Percentiles rank a stretch among this genome's conserved stretches.
Conservation (phyloP, 1,284 basidiomycete species). For the Phlebopus sp. region DNA sequence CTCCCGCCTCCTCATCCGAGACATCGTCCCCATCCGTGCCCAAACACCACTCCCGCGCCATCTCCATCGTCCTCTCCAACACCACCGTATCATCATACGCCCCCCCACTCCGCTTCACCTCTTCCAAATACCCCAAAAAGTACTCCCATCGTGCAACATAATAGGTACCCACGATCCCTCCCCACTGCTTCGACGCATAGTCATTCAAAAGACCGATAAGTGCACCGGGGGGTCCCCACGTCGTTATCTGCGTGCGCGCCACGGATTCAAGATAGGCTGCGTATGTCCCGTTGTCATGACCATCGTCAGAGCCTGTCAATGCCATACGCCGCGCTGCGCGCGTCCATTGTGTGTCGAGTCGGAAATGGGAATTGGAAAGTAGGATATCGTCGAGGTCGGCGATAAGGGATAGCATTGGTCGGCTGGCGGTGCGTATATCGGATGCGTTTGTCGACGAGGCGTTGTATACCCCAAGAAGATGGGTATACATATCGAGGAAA, state of each 20-base stretch:
- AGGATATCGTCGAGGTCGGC: constrained; percentile 38
- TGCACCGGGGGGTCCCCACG: constrained; percentile 39
- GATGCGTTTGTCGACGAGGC: constrained; percentile 16
- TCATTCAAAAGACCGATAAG: constrained; percentile 36
- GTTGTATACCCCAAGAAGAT: constrained; percentile 33
- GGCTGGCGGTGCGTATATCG: constrained; percentile 23
- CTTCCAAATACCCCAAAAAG: constrained; percentile 35
- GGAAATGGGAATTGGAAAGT: constrained; percentile 35
- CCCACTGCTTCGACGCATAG: constrained; percentile 48
- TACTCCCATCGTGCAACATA: constrained; percentile 37
- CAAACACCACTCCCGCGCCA: constrained; percentile 34
- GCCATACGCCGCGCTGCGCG: constrained; percentile 24
- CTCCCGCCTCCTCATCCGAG: constrained; percentile 25
- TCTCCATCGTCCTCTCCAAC: constrained; percentile 26
- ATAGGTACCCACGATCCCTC: constrained; percentile 39
- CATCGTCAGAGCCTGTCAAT: no score
- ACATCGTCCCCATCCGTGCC: constrained; percentile 19
- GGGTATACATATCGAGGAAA: constrained; percentile 36
- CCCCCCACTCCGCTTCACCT: constrained; percentile 25
- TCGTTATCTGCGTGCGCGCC: constrained; percentile 44
- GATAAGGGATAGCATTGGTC: constrained; percentile 33
- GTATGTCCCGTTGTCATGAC: constrained; percentile 32
- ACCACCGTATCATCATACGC: constrained; percentile 31
- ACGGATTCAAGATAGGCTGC: constrained; percentile 38
- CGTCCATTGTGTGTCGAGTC: constrained; percentile 37